These are phyloP conservation scores for Aurinia saxatilis DNA, from an alignment of 345 rosid genomes.

Conservation along the genomic window DNA sequence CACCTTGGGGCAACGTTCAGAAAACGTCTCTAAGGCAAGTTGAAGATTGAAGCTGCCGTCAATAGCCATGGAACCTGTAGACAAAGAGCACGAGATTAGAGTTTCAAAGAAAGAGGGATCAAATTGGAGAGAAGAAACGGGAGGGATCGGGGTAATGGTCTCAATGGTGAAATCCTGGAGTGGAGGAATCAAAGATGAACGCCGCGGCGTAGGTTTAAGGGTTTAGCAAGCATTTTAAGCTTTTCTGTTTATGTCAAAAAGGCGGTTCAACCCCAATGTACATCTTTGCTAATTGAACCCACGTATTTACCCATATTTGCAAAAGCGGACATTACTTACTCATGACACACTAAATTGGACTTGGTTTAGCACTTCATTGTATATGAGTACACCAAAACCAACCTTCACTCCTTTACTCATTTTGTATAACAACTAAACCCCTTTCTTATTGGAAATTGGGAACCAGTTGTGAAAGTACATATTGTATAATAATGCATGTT, in stretches of 20 bases:
- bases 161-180: background rate
- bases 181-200: background rate
- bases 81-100: background rate
- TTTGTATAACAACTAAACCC: no score
- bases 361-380: no score
- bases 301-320: background rate
- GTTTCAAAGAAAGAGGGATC: background rate
- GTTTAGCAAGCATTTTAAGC: constrained; percentile 3
- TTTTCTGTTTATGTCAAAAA: background rate
- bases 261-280: background rate
- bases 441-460: no score
- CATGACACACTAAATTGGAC: no score
- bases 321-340: no score
- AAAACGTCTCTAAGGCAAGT: constrained; percentile 47
- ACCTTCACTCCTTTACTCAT: no score
- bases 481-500: no score
- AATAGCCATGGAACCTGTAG: constrained; percentile 42
- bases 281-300: background rate
- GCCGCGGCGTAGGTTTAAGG: constrained; percentile 1
- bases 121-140: background rate
- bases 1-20: constrained; percentile 58
- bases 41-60: constrained; percentile 67
- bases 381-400: no score
- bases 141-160: background rate
- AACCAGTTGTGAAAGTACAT: no score